Evolutionary conservation across 495 filamentous ascomycete genomes (phyloP).

Genomic region (Penicillium egyptiacum): DNA sequence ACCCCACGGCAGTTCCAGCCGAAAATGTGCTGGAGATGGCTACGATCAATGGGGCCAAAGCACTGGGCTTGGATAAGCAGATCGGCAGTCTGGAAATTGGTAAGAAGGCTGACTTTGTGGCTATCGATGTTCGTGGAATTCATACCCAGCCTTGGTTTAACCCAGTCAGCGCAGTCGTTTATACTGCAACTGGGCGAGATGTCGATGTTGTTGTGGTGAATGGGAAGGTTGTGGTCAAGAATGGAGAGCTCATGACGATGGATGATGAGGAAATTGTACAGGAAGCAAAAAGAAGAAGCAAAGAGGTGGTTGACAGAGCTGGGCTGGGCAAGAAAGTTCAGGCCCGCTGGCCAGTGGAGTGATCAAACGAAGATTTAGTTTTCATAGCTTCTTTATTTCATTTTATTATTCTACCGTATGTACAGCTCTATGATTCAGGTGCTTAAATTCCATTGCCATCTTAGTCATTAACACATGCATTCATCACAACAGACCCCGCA

Average conservation of each 20-base stretch:
- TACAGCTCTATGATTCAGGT: slow-evolving; percentile 6
- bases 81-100: slow-evolving; percentile 53
- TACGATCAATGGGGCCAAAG: slow-evolving; percentile 52
- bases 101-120: slow-evolving; percentile 58
- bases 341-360: slow-evolving; percentile 39
- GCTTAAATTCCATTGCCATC: background rate
- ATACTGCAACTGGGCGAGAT: slow-evolving; percentile 49
- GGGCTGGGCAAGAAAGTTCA: slow-evolving; percentile 40
- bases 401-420: background rate
- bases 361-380: background rate
- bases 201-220: slow-evolving; percentile 51
- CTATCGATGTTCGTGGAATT: slow-evolving; percentile 42
- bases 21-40: slow-evolving; percentile 54
- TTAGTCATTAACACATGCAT: background rate
- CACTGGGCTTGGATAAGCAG: slow-evolving; percentile 45
- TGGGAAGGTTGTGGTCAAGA: slow-evolving; percentile 42
- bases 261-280: slow-evolving; percentile 35
- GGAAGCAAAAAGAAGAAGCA: slow-evolving; percentile 37
- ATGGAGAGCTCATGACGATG: slow-evolving; percentile 37
- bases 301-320: slow-evolving; percentile 43
- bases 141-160: slow-evolving; percentile 39
- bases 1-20: slow-evolving; percentile 48
- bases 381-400: background rate
- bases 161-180: slow-evolving; percentile 48
- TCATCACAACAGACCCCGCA: slow-evolving; percentile 35